phyloP scores from a whole-genome alignment of 257 asterid genomes.

The Haberlea rhodopensis region DNA sequence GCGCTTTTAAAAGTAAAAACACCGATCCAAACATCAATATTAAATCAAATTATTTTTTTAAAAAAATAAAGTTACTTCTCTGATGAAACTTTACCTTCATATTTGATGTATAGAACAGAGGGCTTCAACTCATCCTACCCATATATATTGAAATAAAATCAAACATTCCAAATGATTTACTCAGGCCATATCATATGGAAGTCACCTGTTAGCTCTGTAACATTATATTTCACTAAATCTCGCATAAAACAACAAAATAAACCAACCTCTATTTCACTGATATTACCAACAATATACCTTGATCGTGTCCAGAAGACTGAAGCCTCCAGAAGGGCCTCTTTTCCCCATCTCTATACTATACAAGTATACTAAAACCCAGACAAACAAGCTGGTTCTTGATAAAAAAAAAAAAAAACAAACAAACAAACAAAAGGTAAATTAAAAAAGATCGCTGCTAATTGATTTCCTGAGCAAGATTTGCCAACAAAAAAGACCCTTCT shows the following conservation, averaged over 20 bases:
- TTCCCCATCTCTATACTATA: constrained; percentile 36
- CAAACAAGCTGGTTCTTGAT: constrained; percentile 1
- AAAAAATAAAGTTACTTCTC: background rate
- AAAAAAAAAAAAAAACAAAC: background rate
- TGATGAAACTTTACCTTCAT: background rate
- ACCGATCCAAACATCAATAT: background rate
- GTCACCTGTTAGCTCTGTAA: constrained; percentile 2
- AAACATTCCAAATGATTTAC: background rate
- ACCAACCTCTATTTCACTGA: constrained; percentile 3
- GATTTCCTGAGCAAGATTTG: constrained; percentile 18
- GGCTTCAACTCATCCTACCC: constrained; percentile 11
- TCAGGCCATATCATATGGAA: too few species aligned
- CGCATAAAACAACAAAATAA: background rate
- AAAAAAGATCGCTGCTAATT: constrained; percentile 13
- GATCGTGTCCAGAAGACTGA: constrained; percentile 36
- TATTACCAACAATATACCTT: constrained; percentile 34
- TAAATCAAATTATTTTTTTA: too few species aligned
- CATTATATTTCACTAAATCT: background rate
- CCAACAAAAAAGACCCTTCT: too few species aligned
- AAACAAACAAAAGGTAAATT: background rate
- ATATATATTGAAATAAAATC: background rate
- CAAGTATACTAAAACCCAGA: constrained; percentile 15
- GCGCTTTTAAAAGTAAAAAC: background rate
- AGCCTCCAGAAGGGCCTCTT: constrained; percentile 33
- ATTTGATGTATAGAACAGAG: background rate